These are phyloP conservation scores for Botrytis medusae DNA, from an alignment of 2,329 filamentous ascomycete genomes.

Conservation along the genomic window DNA sequence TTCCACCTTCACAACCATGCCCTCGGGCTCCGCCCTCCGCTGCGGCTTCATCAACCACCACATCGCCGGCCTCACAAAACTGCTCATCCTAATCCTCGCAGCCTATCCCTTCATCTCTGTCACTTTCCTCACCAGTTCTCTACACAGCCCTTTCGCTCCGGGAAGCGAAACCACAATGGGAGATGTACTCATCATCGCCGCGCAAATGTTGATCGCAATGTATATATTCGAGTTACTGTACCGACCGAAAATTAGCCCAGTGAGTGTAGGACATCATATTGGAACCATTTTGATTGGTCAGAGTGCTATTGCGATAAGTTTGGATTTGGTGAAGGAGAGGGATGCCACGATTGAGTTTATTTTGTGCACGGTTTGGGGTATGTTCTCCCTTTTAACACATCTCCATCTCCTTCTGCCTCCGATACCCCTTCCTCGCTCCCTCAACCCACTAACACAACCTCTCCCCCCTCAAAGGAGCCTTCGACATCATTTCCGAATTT, in stretches of 20 bases:
- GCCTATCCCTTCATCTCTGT: slow-evolving; percentile 46
- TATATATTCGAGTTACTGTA: slow-evolving; percentile 49
- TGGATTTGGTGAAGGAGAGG: slow-evolving; percentile 33
- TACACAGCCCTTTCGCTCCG: slow-evolving; percentile 39
- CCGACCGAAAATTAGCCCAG: slow-evolving; percentile 43
- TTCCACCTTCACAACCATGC: slow-evolving; percentile 40
- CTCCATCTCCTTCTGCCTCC: background rate
- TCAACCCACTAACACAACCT: slow-evolving; percentile 8
- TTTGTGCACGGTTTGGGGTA: slow-evolving; percentile 38
- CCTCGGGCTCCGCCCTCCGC: slow-evolving; percentile 38
- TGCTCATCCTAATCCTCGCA: slow-evolving; percentile 43
- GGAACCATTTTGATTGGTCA: slow-evolving; percentile 43
- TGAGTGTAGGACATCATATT: slow-evolving; percentile 45
- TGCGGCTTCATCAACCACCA: slow-evolving; percentile 50
- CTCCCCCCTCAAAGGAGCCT: slow-evolving; percentile 42
- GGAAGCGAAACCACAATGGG: slow-evolving; percentile 42
- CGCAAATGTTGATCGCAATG: slow-evolving; percentile 47
- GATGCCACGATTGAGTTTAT: slow-evolving; percentile 38
- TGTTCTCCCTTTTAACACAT: slow-evolving; percentile 13
- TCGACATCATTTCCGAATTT: slow-evolving; percentile 49
- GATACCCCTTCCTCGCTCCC: background rate
- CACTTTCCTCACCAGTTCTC: slow-evolving; percentile 39
- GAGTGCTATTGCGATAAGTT: slow-evolving; percentile 43
- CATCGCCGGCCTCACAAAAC: slow-evolving; percentile 45
- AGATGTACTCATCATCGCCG: slow-evolving; percentile 43